Evolutionary conservation across 2,329 filamentous ascomycete genomes (phyloP), one percentile per base, ranked within the genome.

Genomic region (Alternaria arborescens): DNA sequence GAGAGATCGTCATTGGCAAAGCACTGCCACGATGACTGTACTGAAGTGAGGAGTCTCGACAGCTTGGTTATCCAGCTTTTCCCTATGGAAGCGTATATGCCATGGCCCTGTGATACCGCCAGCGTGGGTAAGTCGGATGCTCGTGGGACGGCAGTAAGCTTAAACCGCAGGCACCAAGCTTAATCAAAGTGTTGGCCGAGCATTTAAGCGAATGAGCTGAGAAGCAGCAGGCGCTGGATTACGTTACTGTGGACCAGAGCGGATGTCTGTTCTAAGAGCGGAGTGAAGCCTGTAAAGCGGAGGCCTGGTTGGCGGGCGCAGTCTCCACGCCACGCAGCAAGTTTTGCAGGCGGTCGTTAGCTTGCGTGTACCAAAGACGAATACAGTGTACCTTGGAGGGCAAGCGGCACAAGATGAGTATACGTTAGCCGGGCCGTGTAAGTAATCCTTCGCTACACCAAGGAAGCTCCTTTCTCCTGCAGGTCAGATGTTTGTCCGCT

Each of bases 141-240:
- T 67, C 61, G 62, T 70, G 69, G 66, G 59, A 71, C 67, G 60
- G 58, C 67, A 41, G 73, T 78, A 77, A 77, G 73, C 74, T 77
- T 76, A 75, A 75, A 69, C 42, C 54, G 66, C 61, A 66, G 58
- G 58, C 68, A 72, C 70, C 71, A 72, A 69, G 72, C 72, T 72
- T 72, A 69, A 71, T 68, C 54, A 51, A 69, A 67, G 40, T 58
- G 55, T 34, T 59, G 62, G 66, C 69, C 67, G 61, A 71, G 67
- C 53, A 14, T 46, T 59, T 62, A 65, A 67, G 65, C 66, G 61
- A 69, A 61, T 58, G 16, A 62, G 65, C 70, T 71, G 66, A 69
- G 58, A 60, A 64, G 62, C 57, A 50, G 52, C 32, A 64, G 40
- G 44, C 56, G 55, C 60, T 58, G 52, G 62, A 73, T 75, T 72